These are phyloP conservation scores for Nephelium lappaceum DNA, from an alignment of 345 rosid genomes.

Conservation along the genomic window DNA sequence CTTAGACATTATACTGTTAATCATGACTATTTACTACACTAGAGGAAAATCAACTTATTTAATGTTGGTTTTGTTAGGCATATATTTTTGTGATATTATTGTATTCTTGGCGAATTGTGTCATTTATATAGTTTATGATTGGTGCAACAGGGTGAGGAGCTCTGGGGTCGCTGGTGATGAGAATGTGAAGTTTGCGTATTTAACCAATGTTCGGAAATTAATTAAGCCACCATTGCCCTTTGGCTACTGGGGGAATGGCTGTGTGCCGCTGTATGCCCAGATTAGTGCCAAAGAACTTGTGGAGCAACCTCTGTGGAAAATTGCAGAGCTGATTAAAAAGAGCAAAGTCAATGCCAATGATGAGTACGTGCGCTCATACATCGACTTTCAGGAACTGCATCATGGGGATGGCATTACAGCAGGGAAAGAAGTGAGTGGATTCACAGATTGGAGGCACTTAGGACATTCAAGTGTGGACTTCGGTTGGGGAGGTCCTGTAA, in stretches of 20 bases:
- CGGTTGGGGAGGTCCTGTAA: conserved; percentile 87
- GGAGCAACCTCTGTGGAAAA: conserved; percentile 72
- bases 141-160: conserved; percentile 51
- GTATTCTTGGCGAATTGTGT: neutral
- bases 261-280: conserved; percentile 72
- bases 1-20: too few relatives aligned
- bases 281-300: conserved; percentile 51
- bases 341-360: conserved; percentile 68
- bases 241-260: conserved; percentile 90
- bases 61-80: neutral
- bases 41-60: too few relatives aligned
- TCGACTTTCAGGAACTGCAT: conserved; percentile 69
- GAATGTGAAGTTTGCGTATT: conserved; percentile 65
- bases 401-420: conserved; percentile 51
- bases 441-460: conserved; percentile 91
- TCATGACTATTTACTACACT: too few relatives aligned
- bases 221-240: conserved; percentile 69
- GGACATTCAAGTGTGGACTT: conserved; percentile 85
- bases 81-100: too few relatives aligned
- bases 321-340: conserved; percentile 69
- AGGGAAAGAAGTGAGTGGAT: conserved; percentile 71
- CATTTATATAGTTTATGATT: neutral
- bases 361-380: conserved; percentile 70
- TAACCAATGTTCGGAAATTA: conserved; percentile 58
- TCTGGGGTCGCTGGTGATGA: conserved; percentile 44